Conservation (phyloP, 805 yeast species). For the Groenewaldozyma salmanticensis region DNA sequence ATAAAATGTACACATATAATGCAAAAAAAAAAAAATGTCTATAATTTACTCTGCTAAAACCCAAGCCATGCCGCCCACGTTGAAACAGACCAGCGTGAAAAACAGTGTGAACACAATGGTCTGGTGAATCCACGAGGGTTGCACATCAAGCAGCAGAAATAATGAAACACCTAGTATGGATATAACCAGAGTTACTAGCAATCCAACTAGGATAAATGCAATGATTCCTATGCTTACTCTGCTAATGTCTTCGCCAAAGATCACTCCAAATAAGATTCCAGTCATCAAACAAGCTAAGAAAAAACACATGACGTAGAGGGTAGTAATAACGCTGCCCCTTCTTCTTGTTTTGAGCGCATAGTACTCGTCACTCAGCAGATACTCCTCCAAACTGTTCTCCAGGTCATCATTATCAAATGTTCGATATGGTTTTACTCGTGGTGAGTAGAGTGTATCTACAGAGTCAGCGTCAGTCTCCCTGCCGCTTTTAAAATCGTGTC, state of each 20-base stretch:
- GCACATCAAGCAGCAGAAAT: slow-evolving; percentile 31
- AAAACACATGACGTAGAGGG: slow-evolving; percentile 35
- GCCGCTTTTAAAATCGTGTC: no score
- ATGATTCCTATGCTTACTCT: slow-evolving; percentile 21
- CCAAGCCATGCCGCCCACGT: slow-evolving; percentile 36
- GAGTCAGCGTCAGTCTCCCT: slow-evolving; percentile 2
- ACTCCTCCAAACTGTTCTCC: slow-evolving; percentile 1
- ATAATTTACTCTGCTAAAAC: no score
- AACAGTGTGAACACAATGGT: slow-evolving; percentile 35
- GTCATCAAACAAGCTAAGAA: slow-evolving; percentile 34
- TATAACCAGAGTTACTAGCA: slow-evolving; percentile 34
- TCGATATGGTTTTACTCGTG: slow-evolving; percentile 9
- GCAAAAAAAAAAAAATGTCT: no score
- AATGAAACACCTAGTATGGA: slow-evolving; percentile 37
- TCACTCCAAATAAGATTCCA: slow-evolving; percentile 36
- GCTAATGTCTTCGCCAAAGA: slow-evolving; percentile 26
- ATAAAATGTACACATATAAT: no score
- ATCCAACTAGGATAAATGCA: slow-evolving; percentile 31
- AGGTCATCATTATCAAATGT: slow-evolving; percentile 3
- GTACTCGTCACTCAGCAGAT: slow-evolving; percentile 7
- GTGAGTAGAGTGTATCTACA: slow-evolving; percentile 7
- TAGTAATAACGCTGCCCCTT: slow-evolving; percentile 36
- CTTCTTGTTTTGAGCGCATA: slow-evolving; percentile 6
- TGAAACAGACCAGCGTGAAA: slow-evolving; percentile 31
- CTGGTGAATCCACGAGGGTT: slow-evolving; percentile 35